Conservation (phyloP, 805 yeast species). For the Nakazawaea ishiwadae region DNA sequence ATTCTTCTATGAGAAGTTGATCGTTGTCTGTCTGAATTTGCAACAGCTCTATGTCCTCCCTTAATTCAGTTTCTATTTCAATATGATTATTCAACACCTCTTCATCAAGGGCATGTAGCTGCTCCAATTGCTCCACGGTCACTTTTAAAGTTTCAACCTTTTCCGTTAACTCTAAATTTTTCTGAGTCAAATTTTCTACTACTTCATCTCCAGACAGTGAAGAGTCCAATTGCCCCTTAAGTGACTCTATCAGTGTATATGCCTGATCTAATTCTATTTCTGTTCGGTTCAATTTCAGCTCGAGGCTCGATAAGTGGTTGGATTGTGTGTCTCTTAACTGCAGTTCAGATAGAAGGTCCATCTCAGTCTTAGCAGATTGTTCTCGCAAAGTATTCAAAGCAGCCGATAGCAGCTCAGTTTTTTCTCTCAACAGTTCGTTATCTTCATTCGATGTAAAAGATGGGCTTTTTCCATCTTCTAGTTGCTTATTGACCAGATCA, state of each 20-base stretch:
- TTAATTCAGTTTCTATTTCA: constrained; percentile 39
- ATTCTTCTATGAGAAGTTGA: constrained; percentile 17
- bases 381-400: not conserved
- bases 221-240: constrained; percentile 24
- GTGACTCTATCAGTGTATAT: constrained; percentile 30
- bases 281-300: not conserved
- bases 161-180: constrained; percentile 30
- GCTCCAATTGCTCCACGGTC: constrained; percentile 42
- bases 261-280: constrained; percentile 22
- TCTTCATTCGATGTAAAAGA: not conserved
- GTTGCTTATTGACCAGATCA: not conserved
- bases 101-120: constrained; percentile 43
- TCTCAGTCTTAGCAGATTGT: not conserved
- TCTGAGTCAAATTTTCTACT: constrained; percentile 29
- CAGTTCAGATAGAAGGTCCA: not conserved
- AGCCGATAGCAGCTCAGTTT: not conserved
- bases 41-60: constrained; percentile 28
- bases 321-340: not conserved
- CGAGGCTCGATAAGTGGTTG: not conserved
- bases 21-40: constrained; percentile 16
- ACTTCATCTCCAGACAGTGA: constrained; percentile 26
- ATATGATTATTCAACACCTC: constrained; percentile 43
- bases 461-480: not conserved
- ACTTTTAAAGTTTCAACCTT: constrained; percentile 28
- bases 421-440: not conserved